phyloP scores from a whole-genome alignment of 2,329 filamentous ascomycete species.

The Cladophialophora immunda region DNA sequence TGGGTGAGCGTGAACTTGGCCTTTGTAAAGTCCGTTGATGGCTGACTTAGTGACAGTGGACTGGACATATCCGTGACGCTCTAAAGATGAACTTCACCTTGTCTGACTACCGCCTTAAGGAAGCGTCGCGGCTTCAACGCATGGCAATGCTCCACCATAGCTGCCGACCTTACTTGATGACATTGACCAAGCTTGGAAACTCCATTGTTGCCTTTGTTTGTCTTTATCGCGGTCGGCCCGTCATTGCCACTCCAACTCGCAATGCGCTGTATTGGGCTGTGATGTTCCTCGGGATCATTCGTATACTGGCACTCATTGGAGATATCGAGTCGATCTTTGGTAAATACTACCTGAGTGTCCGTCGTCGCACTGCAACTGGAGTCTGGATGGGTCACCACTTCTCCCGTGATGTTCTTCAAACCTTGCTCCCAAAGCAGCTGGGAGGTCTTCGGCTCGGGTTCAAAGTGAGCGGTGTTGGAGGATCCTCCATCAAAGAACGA shows the following conservation, averaged over 20 bases:
- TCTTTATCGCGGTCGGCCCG: slow-evolving; percentile 18
- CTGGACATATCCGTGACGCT: slow-evolving; percentile 33
- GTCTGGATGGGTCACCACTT: slow-evolving; percentile 37
- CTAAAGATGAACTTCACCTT: slow-evolving; percentile 28
- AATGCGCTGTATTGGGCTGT: slow-evolving; percentile 20
- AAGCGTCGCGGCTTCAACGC: slow-evolving; percentile 29
- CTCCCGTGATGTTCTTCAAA: slow-evolving; percentile 31
- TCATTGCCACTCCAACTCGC: slow-evolving; percentile 27
- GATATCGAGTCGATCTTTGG: slow-evolving; percentile 12
- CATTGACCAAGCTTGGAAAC: slow-evolving; percentile 26
- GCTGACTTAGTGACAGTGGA: slow-evolving; percentile 33
- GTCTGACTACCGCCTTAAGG: slow-evolving; percentile 15
- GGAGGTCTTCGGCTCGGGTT: slow-evolving; percentile 31
- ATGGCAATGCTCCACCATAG: slow-evolving; percentile 36
- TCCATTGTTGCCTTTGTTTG: slow-evolving; percentile 22
- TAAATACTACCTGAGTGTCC: slow-evolving; percentile 16
- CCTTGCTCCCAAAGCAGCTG: slow-evolving; percentile 23
- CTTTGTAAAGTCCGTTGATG: slow-evolving; percentile 46
- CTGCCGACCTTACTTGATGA: slow-evolving; percentile 34
- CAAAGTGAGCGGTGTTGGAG: slow-evolving; percentile 30
- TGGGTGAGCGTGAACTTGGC: slow-evolving; percentile 53
- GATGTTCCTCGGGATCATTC: slow-evolving; percentile 15
- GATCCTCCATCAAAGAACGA: slow-evolving; percentile 30
- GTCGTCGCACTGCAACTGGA: slow-evolving; percentile 31
- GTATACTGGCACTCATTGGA: slow-evolving; percentile 6